Percentiles rank a stretch among this genome's conserved stretches.
These are phyloP conservation scores for Aspergillus aculeatinus DNA, from an alignment of 2,329 filamentous ascomycete genomes.

Conservation along the genomic window DNA sequence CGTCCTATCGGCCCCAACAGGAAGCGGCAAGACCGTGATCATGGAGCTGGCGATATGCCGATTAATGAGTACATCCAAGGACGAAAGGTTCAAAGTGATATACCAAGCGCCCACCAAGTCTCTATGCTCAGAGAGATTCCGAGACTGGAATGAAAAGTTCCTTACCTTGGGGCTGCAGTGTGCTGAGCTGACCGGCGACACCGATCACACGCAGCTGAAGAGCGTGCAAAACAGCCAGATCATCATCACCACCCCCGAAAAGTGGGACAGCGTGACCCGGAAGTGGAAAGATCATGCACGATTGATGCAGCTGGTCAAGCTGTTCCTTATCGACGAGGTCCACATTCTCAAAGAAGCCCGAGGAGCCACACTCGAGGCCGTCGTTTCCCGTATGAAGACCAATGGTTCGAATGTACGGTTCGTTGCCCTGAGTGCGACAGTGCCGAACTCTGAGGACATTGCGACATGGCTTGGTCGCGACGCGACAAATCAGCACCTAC, in stretches of 20 bases:
- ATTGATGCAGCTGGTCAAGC: conserved; percentile 70
- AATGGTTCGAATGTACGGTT: conserved; percentile 74
- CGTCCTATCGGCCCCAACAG: conserved; percentile 77
- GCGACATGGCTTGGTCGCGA: conserved; percentile 75
- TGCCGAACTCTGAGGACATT: conserved; percentile 79
- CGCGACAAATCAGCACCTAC: conserved; percentile 57
- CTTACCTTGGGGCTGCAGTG: conserved; percentile 64
- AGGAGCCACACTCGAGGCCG: conserved; percentile 76
- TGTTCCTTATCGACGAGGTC: conserved; percentile 85
- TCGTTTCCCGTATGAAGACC: conserved; percentile 85
- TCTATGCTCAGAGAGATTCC: conserved; percentile 71
- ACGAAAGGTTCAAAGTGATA: conserved; percentile 71
- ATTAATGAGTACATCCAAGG: conserved; percentile 57
- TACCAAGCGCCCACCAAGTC: conserved; percentile 86
- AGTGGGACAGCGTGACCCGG: conserved; percentile 86
- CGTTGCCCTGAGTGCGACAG: conserved; percentile 76
- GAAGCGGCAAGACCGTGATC: conserved; percentile 80
- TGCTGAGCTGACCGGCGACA: conserved; percentile 80
- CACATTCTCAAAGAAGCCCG: conserved; percentile 79
- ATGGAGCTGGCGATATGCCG: conserved; percentile 80
- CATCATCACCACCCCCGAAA: conserved; percentile 85
- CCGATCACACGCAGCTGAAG: conserved; percentile 63
- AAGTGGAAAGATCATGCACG: conserved; percentile 81
- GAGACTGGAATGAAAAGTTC: conserved; percentile 78
- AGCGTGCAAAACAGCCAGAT: conserved; percentile 73